phyloP scores from a whole-genome alignment of 768 basidiomycete species.

The Suillus cothurnatus region DNA sequence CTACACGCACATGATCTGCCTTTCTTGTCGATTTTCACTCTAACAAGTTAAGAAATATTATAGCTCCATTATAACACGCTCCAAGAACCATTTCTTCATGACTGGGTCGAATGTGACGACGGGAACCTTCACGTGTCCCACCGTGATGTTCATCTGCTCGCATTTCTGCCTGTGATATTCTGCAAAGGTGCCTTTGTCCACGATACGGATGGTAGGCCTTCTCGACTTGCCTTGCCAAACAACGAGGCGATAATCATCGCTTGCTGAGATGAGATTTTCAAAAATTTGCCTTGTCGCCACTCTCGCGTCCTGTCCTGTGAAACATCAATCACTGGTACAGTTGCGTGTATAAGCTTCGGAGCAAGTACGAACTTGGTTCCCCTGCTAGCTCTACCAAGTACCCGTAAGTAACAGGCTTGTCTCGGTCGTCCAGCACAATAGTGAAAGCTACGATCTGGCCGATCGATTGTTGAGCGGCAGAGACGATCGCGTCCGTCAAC shows the following conservation, averaged over 20 bases:
- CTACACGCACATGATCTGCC: too few relatives aligned
- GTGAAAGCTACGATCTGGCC: slow-evolving; percentile 2
- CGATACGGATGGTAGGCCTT: slow-evolving; percentile 24
- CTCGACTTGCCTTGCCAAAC: neutral
- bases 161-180: slow-evolving; percentile 21
- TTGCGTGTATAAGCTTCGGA: neutral
- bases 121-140: slow-evolving; percentile 19
- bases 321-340: neutral
- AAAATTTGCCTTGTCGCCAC: slow-evolving; percentile 6
- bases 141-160: slow-evolving; percentile 10
- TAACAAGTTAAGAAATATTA: neutral
- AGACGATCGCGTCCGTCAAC: slow-evolving; percentile 13
- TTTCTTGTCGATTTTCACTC: neutral
- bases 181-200: slow-evolving; percentile 21
- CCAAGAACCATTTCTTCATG: slow-evolving; percentile 2
- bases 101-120: neutral
- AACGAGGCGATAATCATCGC: neutral
- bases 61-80: slow-evolving; percentile 2
- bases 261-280: neutral
- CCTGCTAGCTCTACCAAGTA: slow-evolving; percentile 12
- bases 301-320: slow-evolving; percentile 4
- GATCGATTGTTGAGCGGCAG: slow-evolving; percentile 1
- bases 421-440: slow-evolving; percentile 11
- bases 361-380: neutral
- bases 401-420: slow-evolving; percentile 7